Base-by-base conservation (phyloP, 2,329 filamentous ascomycete species). In the Basipetospora chlamydospora region DNA sequence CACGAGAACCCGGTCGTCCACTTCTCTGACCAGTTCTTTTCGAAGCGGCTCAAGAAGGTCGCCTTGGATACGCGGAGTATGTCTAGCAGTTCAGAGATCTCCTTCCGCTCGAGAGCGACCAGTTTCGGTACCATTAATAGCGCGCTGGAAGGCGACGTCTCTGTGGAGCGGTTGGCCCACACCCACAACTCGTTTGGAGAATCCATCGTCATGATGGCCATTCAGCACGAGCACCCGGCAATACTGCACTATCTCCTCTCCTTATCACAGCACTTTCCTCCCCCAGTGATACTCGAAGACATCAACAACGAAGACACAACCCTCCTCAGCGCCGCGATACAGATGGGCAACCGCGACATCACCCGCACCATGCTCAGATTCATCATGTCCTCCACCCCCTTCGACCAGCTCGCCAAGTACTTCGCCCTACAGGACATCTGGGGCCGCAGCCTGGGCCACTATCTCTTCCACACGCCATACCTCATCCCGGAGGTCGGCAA, bases 361-460 rank as follows among this genome's bases (percentile, higher is more conserved):
- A 81, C 92, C 29, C 73, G 85, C 42, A 70, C 77, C 10, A 61
- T 96, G 3, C 63, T 95, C 9, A 69, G 80, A 38, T 84, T 79
- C 50, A 58, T 94, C 20, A 66, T 77, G 44, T 61, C 65, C 37
- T 64, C 62, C 37, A 64, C 63, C 25, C 66, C 70, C 13, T 61
- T 73, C 36, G 58, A 64, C 12, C 63, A 70, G 33, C 56, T 92
- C 21, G 55, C 61, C 29, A 59, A 64, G 6, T 96, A 98, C 50
- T 59, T 96, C 33, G 65, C 72, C 4, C 65, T 71, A 42, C 80
- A 88, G 48, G 90, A 98, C 50, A 74, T 71, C 26, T 80, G 86
- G 63, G 90, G 88, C 16, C 77, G 90, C 46, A 93, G 86, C 42
- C 73, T 84, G 36, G 90, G 80, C n/a, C 90, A 98, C 56, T 98